phyloP scores from a whole-genome alignment of 148 eudicot species.

The Diospyros lotus region DNA sequence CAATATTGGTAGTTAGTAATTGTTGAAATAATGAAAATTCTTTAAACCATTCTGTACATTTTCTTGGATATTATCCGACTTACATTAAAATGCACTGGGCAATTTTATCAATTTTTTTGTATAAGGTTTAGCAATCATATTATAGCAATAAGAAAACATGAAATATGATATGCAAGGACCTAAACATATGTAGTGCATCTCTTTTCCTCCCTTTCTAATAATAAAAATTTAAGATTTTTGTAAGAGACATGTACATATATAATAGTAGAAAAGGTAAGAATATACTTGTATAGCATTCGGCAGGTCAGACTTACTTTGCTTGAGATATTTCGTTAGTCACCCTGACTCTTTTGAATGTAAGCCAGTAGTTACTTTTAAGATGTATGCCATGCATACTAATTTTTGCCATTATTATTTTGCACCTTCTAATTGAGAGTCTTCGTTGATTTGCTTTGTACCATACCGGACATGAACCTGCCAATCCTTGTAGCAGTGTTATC shows the following conservation, averaged over 20 bases:
- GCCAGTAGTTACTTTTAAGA: background rate
- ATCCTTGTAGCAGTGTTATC: background rate
- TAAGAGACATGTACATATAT: background rate
- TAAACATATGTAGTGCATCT: background rate
- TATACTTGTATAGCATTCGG: background rate
- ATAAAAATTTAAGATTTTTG: background rate
- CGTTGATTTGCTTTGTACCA: background rate
- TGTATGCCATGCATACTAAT: background rate
- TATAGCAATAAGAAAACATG: background rate
- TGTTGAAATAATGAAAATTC: background rate
- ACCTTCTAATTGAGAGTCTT: background rate
- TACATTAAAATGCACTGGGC: background rate
- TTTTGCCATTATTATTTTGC: background rate
- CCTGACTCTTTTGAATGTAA: background rate
- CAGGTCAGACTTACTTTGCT: background rate
- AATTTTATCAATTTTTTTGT: background rate
- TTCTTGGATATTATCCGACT: background rate
- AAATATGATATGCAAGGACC: background rate
- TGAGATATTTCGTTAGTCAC: background rate
- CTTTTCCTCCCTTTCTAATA: background rate
- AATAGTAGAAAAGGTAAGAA: background rate
- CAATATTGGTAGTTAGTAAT: background rate
- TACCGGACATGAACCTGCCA: background rate
- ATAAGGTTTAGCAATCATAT: background rate
- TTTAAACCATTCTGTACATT: background rate